These are phyloP conservation scores for Cajanus cajan DNA, from an alignment of 306 rosid species.

Conservation along the genomic window DNA sequence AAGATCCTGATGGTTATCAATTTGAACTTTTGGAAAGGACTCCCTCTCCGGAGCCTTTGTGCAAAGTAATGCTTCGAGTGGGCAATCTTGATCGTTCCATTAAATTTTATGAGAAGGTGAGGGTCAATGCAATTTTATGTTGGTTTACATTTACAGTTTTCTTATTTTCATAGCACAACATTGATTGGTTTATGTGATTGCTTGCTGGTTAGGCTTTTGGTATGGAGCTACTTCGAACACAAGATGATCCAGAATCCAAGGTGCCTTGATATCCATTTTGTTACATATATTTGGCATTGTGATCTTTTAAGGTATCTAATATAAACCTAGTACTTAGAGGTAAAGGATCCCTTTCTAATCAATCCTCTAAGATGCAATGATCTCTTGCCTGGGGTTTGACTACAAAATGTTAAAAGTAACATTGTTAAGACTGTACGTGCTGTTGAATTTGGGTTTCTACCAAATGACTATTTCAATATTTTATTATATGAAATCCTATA, in stretches of 20 bases:
- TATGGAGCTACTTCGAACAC: constrained; percentile 85
- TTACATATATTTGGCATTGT: not conserved
- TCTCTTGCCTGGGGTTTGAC: not conserved
- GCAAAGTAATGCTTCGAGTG: constrained; percentile 96
- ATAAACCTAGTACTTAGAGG: not conserved
- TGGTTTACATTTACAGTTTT: constrained; percentile 12
- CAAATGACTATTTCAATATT: not conserved
- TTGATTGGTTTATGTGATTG: constrained; percentile 23
- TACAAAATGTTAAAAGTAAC: not conserved
- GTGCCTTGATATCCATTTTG: constrained; percentile 41
- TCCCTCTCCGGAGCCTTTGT: constrained; percentile 87
- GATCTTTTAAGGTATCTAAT: not conserved
- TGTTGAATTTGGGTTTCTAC: not conserved
- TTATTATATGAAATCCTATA: not conserved
- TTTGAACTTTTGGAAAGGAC: constrained; percentile 85
- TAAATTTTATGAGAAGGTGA: constrained; percentile 86
- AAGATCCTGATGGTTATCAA: constrained; percentile 96
- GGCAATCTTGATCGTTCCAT: constrained; percentile 94
- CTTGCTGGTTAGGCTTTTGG: constrained; percentile 68
- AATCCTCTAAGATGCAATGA: not conserved
- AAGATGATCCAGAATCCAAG: constrained; percentile 89
- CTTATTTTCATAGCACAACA: not conserved
- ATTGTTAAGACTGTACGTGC: not conserved
- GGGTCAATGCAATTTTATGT: constrained; percentile 22
- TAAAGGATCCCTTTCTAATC: not conserved